Evolutionary conservation across 192 early-diverging fungal species (phyloP).

Genomic region (Coemansia sp.): DNA sequence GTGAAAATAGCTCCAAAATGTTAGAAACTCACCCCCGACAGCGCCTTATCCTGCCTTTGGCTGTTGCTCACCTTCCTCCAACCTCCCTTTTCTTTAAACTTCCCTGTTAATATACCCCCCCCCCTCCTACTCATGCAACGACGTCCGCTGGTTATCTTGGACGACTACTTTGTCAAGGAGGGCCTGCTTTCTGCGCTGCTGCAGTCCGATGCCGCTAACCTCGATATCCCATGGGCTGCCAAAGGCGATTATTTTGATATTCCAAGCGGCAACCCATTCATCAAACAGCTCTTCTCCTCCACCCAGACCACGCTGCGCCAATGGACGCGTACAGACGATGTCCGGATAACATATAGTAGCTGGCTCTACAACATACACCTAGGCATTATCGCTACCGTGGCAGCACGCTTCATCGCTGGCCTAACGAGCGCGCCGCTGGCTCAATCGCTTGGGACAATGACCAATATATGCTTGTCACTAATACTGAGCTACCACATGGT

Average conservation of each 20-base stretch:
- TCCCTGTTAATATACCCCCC: background rate
- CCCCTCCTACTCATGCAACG: slow-evolving; percentile 12
- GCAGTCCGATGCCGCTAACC: slow-evolving; percentile 10
- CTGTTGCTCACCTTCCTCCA: background rate
- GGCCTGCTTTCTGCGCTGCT: slow-evolving; percentile 18
- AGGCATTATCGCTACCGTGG: slow-evolving; percentile 23
- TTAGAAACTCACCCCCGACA: background rate
- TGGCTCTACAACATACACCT: slow-evolving; percentile 44
- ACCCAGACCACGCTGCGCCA: slow-evolving; percentile 18
- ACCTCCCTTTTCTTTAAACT: background rate
- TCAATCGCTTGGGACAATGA: slow-evolving; percentile 38
- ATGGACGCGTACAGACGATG: slow-evolving; percentile 34
- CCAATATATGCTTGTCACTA: slow-evolving; percentile 29
- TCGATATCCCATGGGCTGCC: slow-evolving; percentile 15
- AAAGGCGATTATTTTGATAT: slow-evolving; percentile 33
- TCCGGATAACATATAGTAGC: slow-evolving; percentile 41
- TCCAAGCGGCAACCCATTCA: slow-evolving; percentile 21
- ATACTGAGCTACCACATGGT: slow-evolving; percentile 41
- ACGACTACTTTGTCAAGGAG: slow-evolving; percentile 48
- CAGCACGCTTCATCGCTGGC: slow-evolving; percentile 29
- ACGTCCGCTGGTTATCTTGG: slow-evolving; percentile 37
- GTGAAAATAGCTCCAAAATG: background rate
- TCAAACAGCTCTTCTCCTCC: slow-evolving; percentile 23
- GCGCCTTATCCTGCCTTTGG: background rate
- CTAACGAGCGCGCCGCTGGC: slow-evolving; percentile 32